phyloP scores from a whole-genome alignment of 2,329 filamentous ascomycete genomes.

The Alternaria triticimaculans region DNA sequence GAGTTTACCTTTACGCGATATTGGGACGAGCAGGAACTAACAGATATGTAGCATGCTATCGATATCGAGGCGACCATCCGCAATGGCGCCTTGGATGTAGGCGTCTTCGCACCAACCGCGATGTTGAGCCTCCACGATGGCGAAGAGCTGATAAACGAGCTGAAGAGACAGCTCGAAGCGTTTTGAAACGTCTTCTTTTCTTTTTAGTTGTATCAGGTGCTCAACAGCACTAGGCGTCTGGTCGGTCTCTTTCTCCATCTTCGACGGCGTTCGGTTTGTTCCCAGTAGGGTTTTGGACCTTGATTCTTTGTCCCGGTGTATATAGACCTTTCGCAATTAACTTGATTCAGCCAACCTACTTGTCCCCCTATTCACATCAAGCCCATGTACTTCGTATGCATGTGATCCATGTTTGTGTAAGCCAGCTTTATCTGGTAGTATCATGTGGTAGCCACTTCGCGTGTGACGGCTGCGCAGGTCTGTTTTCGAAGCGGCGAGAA shows the following conservation, averaged over 20 bases:
- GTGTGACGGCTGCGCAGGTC: constrained; percentile 33
- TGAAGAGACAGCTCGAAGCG: constrained; percentile 24
- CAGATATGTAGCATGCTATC: constrained; percentile 54
- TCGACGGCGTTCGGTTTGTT: neutral
- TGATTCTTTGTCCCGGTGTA: neutral
- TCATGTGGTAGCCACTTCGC: constrained; percentile 31
- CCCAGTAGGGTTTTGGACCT: neutral
- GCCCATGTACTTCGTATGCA: constrained; percentile 28
- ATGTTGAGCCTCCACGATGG: constrained; percentile 51
- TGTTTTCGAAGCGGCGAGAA: constrained; percentile 28
- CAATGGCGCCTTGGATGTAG: constrained; percentile 58
- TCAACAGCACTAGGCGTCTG: neutral
- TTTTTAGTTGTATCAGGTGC: neutral
- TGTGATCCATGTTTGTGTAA: constrained; percentile 31
- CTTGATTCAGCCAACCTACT: neutral
- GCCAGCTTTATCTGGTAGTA: constrained; percentile 31
- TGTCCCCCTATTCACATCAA: constrained; percentile 16
- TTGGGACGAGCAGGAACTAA: constrained; percentile 38
- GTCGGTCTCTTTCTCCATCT: neutral
- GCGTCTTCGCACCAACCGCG: constrained; percentile 57
- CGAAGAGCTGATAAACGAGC: constrained; percentile 43
- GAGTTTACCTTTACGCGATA: constrained; percentile 28
- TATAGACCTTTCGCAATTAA: neutral
- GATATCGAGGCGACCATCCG: constrained; percentile 63
- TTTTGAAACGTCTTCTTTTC: neutral